phyloP scores from a whole-genome alignment of 169 alveolate species.

The Plasmodium chabaudi region DNA sequence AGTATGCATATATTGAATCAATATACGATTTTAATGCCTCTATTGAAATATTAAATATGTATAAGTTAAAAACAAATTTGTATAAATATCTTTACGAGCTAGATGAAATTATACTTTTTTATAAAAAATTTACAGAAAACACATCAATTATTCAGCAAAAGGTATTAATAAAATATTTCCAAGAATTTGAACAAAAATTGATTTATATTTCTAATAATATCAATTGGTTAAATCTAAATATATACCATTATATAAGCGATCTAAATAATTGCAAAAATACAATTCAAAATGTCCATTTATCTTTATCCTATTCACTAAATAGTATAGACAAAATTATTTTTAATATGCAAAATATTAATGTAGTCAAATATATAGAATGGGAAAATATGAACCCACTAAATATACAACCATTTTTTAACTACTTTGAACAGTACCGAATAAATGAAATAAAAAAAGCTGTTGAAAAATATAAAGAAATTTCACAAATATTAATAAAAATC shows the following conservation, averaged over 20 bases:
- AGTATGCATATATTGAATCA: constrained; percentile 62
- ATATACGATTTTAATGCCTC: constrained; percentile 56
- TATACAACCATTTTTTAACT: constrained; percentile 73
- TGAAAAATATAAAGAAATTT: constrained; percentile 67
- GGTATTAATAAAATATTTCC: constrained; percentile 53
- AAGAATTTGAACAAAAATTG: constrained; percentile 63
- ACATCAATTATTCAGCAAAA: constrained; percentile 56
- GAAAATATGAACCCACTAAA: constrained; percentile 60
- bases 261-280: constrained; percentile 46
- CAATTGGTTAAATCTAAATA: constrained; percentile 70
- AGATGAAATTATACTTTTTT: constrained; percentile 53
- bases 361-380: constrained; percentile 61
- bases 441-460: constrained; percentile 28
- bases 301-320: constrained; percentile 53
- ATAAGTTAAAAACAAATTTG: constrained; percentile 49
- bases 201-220: constrained; percentile 66
- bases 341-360: constrained; percentile 71
- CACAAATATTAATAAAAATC: constrained; percentile 73
- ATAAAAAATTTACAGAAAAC: constrained; percentile 43
- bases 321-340: constrained; percentile 69
- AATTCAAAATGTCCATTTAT: constrained; percentile 55
- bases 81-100: constrained; percentile 66
- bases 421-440: constrained; percentile 70
- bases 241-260: constrained; percentile 65
- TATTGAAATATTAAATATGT: constrained; percentile 66